Evolutionary conservation across 768 basidiomycete species (phyloP), one percentile per base, ranked within the genome.

Genomic region (Podaxis sp.): DNA sequence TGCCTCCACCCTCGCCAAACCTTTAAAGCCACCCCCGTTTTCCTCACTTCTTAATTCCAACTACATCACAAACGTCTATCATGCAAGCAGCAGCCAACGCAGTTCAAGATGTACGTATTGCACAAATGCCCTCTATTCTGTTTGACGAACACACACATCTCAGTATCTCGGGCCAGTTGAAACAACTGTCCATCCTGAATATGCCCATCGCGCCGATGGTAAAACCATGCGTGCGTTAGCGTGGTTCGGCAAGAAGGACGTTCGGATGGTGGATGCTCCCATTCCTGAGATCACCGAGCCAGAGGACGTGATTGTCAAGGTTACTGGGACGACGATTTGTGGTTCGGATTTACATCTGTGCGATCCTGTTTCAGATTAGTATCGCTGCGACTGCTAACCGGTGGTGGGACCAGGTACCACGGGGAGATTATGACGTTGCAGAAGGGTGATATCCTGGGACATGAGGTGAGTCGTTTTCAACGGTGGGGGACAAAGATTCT

Each of bases 291-390:
- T 92, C 68, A 87, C 84, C 1, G 85, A 91, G 64, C 83, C 85
- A n/a, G 82, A 87, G 68, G 91, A 94, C 66, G 87, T 92, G 57
- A 85, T 93, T 59, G 68, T 93, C 59, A 83, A 85, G 72, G 85
- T 92, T 3, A 92, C 91, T 22, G 90, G 90, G 0, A 86, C 87
- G 0, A 93, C 89, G 17, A 85, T 90, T 53, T 90, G 88, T 66
- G 87, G 90, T 4, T 86, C 83, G 4, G 86, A 88, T 68, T 74
- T 88, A 17, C 87, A 89, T 69, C 70, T 88, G 74, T 79, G 52
- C 40, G 74, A 19, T 30, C 26, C 24, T 46, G 4, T 24, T 28
- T 44, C 7, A 46, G 17, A 12, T 49, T 57, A 33, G 1, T 28
- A 28, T 17, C 1, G 17, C 19, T 40, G 24, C 26, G 17, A 3